A percentile compares a stretch with the other conserved stretches of the same genome.
These are phyloP conservation scores for Kalmanozyma brasiliensis DNA, from an alignment of 1,284 basidiomycete genomes.

Conservation along the genomic window DNA sequence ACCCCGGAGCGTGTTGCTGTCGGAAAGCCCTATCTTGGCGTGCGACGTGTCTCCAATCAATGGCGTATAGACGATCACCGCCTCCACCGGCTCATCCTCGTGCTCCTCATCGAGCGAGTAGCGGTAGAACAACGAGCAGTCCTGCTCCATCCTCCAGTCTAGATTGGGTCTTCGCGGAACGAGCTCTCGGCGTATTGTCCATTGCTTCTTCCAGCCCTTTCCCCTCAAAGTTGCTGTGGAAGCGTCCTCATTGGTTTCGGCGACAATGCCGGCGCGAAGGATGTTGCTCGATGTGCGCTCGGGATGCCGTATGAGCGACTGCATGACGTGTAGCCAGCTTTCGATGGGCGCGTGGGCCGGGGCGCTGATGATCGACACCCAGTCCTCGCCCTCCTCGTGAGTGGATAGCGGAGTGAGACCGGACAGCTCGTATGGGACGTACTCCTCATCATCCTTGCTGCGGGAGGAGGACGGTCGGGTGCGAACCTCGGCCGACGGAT, in stretches of 20 bases:
- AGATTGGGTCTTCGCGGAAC: conserved; percentile 44
- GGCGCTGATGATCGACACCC: conserved; percentile 38
- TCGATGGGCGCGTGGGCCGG: conserved; percentile 42
- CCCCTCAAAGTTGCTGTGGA: not conserved
- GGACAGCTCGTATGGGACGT: conserved; percentile 11
- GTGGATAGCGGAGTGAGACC: not conserved
- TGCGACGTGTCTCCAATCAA: conserved; percentile 15
- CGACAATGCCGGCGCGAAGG: conserved; percentile 57
- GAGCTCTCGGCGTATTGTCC: conserved; percentile 29
- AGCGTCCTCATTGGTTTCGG: conserved; percentile 6
- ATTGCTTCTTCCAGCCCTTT: conserved; percentile 28
- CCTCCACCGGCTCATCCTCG: conserved; percentile 24
- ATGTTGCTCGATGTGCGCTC: conserved; percentile 63
- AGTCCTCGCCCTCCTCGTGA: not conserved
- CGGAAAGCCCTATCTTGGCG: conserved; percentile 21
- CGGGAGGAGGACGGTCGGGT: not conserved
- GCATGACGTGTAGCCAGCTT: conserved; percentile 54
- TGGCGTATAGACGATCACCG: conserved; percentile 43
- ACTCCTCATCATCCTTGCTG: not conserved
- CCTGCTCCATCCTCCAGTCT: conserved; percentile 48
- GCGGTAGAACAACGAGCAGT: conserved; percentile 36
- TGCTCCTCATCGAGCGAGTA: conserved; percentile 2
- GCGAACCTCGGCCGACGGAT: conserved; percentile 21
- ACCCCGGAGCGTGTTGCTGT: not conserved
- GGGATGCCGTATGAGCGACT: conserved; percentile 56